These are phyloP conservation scores for Purpureocillium lavendulum DNA, from an alignment of 2,329 filamentous ascomycete species.

Conservation along the genomic window DNA sequence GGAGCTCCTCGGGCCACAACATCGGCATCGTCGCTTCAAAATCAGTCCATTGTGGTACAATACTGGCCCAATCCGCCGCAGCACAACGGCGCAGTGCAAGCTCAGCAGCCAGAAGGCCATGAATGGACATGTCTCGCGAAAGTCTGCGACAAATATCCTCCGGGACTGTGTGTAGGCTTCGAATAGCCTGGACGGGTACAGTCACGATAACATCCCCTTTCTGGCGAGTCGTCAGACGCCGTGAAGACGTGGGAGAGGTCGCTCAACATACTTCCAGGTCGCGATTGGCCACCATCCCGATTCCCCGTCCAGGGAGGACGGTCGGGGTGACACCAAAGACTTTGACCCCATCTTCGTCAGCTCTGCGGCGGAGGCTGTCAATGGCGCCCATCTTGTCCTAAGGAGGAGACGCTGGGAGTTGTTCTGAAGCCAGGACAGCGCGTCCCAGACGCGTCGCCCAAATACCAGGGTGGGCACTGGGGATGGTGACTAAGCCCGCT, in stretches of 20 bases:
- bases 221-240: constrained; percentile 15
- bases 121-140: constrained; percentile 49
- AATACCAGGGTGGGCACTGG: too few species aligned
- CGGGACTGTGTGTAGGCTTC: constrained; percentile 54
- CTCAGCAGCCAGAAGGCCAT: constrained; percentile 64
- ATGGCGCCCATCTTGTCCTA: neutral
- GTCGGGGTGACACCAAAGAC: constrained; percentile 58
- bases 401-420: neutral
- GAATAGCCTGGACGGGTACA: constrained; percentile 55
- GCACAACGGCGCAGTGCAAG: constrained; percentile 38
- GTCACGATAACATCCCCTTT: constrained; percentile 50
- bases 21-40: constrained; percentile 14
- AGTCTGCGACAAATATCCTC: constrained; percentile 43
- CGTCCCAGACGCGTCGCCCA: neutral
- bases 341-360: constrained; percentile 4
- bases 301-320: constrained; percentile 57
- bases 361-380: constrained; percentile 2
- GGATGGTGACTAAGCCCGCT: too few species aligned
- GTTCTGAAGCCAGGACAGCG: neutral
- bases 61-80: constrained; percentile 1
- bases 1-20: constrained; percentile 32
- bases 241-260: constrained; percentile 3
- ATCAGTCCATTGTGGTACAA: constrained; percentile 3
- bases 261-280: constrained; percentile 45
- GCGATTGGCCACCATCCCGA: constrained; percentile 62